These are phyloP conservation scores for Multifurca ochricompacta DNA, from an alignment of 768 basidiomycete species.

Conservation along the genomic window DNA sequence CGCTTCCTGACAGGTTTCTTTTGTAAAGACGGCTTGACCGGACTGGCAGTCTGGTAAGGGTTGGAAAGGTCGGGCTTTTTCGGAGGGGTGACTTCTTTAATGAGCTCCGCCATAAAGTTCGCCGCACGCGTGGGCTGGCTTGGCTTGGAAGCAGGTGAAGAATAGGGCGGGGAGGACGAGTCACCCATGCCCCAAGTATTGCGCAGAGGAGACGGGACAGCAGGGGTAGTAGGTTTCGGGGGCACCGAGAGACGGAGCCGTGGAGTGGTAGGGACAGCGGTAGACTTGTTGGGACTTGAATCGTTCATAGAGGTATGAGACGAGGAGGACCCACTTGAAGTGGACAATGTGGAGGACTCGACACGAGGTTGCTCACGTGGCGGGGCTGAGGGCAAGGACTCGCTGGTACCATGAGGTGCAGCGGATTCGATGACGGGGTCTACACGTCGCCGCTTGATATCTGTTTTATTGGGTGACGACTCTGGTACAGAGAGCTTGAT, in stretches of 20 bases:
- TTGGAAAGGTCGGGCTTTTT: conserved; percentile 64
- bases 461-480: conserved; percentile 31
- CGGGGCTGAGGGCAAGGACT: conserved; percentile 13
- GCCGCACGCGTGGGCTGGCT: conserved; percentile 57
- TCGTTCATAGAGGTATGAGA: conserved; percentile 15
- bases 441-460: conserved; percentile 57
- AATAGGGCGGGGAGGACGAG: conserved; percentile 29
- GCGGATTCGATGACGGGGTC: conserved; percentile 37
- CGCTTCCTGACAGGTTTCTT: conserved; percentile 25
- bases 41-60: conserved; percentile 69
- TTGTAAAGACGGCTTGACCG: conserved; percentile 37
- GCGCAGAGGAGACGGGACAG: conserved; percentile 64
- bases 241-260: conserved; percentile 24
- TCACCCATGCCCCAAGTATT: conserved; percentile 57
- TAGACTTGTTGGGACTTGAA: conserved; percentile 15
- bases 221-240: conserved; percentile 51
- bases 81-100: conserved; percentile 59
- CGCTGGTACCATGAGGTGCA: conserved; percentile 28
- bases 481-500: conserved; percentile 38
- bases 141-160: conserved; percentile 22
- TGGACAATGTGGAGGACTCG: conserved; percentile 8
- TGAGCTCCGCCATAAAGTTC: conserved; percentile 57
- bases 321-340: conserved; percentile 11
- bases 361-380: conserved; percentile 8
- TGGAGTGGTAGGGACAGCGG: conserved; percentile 18